Base-by-base conservation (phyloP, 257 asterid genomes). In the Eucommia ulmoides region DNA sequence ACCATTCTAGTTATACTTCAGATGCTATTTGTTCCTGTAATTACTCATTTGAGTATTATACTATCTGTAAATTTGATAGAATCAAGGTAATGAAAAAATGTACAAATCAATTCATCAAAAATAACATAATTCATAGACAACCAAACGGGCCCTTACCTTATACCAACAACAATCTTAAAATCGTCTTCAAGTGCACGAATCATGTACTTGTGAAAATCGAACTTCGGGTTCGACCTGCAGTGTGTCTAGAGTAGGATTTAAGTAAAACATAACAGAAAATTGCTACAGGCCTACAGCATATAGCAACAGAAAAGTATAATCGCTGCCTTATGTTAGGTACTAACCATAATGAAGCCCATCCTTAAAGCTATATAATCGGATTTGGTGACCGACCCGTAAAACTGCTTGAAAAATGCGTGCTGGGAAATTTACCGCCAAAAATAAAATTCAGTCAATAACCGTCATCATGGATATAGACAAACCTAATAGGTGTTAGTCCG, bases 151-250 rank as follows among this genome's bases (percentile, higher is more conserved):
- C 23, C 9, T 75, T 74, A 71, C 99, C 99, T 91, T 52, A 91
- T 91, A 64, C 99, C 97, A 45, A 91, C 97, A 50, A 91, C 99
- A 38, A 12, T 74, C 80, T 77, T 83, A 72, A 91, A 91, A 78
- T 91, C 99, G 33, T 66, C 97, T 74, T 91, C 99, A 19, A 91
- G 63, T 38, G 99, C 97, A 57, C 99, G 99, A 22, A 83, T 75
- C 95, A 91, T 86, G 73, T 91, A 91, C 65, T 81, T 86, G 81
- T 91, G 94, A 67, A 91, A 91, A 76, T 91, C 79, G 66, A 91
- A 86, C 73, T 83, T 91, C 16, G 83, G 89, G 65, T 79, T 91
- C 56, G 88, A 80, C 72, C 69, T 73, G 73, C 96, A 86, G 68
- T 91, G 99, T 29, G 89, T 79, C 99, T 91, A 59, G 21, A 51